Conservation (phyloP, 108 stramenopile genomes). For the Cyclotella sp. region DNA sequence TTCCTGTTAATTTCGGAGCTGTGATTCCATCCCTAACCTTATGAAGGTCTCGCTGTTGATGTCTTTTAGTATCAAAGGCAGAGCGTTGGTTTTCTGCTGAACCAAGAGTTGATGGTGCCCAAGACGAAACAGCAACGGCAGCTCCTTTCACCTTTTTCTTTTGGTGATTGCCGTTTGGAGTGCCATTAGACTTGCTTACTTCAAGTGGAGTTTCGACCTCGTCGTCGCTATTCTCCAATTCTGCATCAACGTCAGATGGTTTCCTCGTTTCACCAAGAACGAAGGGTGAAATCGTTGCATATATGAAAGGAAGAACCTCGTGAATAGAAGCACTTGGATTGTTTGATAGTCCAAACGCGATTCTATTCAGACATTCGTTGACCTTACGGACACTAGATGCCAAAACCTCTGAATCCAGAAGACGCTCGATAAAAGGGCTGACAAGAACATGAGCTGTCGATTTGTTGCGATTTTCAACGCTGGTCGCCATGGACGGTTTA, state of each 20-base stretch:
- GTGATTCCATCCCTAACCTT: conserved; percentile 78
- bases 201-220: conserved; percentile 52
- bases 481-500: conserved; percentile 62
- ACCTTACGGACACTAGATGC: conserved; percentile 65
- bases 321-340: conserved; percentile 84
- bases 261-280: conserved; percentile 36
- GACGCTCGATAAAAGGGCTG: conserved; percentile 75
- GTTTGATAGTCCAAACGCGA: conserved; percentile 87
- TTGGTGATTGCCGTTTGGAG: not conserved
- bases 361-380: conserved; percentile 85
- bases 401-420: conserved; percentile 60
- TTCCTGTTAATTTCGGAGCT: conserved; percentile 90
- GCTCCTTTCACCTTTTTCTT: conserved; percentile 26
- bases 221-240: conserved; percentile 57
- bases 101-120: conserved; percentile 75
- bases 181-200: conserved; percentile 54
- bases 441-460: conserved; percentile 79
- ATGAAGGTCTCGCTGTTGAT: conserved; percentile 46
- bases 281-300: conserved; percentile 80
- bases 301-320: conserved; percentile 82
- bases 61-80: conserved; percentile 62
- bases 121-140: conserved; percentile 60
- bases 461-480: conserved; percentile 29
- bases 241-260: conserved; percentile 28
- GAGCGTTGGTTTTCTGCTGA: conserved; percentile 48